phyloP scores from a whole-genome alignment of 73 alveolate species.

The Vitrella brassicaformis region DNA sequence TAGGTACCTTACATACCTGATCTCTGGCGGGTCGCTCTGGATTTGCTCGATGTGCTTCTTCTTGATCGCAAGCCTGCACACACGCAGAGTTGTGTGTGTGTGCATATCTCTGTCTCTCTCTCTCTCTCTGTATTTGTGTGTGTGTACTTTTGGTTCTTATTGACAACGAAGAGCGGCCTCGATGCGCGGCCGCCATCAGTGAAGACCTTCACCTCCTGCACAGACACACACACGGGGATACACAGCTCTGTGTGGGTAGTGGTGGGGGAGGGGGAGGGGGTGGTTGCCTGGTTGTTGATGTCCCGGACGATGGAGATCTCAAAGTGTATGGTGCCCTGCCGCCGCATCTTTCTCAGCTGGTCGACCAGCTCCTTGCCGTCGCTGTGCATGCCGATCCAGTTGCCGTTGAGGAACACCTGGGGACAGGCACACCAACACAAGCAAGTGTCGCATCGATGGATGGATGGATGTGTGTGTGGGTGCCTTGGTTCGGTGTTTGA shows the following conservation, averaged over 20 bases:
- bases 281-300: conserved; percentile 65
- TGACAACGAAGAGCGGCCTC: conserved; percentile 44
- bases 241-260: too few species aligned
- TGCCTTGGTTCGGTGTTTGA: too few species aligned
- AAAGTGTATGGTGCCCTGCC: conserved; percentile 45
- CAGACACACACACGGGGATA: too few species aligned
- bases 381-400: conserved; percentile 90
- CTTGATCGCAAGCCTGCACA: neutral
- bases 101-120: conserved; percentile 8
- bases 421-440: too few species aligned
- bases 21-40: too few species aligned
- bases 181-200: conserved; percentile 94
- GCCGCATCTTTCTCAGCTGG: conserved; percentile 57
- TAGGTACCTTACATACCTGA: too few species aligned
- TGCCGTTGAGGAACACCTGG: conserved; percentile 92
- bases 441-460: too few species aligned
- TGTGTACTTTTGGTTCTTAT: neutral
- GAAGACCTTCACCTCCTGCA: conserved; percentile 74
- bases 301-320: conserved; percentile 85
- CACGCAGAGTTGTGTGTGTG: neutral
- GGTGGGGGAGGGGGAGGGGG: too few species aligned
- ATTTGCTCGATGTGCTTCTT: conserved; percentile 4
- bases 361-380: conserved; percentile 72
- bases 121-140: neutral
- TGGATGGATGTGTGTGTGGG: too few species aligned